Evolutionary conservation across 129 eudicot species (phyloP).

Genomic region (Helianthus tuberosus): DNA sequence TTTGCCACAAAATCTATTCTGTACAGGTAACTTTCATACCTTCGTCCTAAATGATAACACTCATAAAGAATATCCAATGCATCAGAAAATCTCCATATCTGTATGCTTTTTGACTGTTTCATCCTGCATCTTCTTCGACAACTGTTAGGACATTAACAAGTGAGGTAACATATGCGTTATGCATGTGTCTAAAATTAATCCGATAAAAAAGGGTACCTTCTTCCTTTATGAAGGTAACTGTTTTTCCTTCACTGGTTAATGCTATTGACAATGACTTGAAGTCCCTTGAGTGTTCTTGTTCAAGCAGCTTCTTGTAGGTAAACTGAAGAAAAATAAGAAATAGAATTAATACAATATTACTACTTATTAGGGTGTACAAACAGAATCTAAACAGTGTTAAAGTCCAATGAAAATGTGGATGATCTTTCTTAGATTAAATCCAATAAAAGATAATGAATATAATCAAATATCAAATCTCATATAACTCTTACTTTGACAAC

Average conservation of each 20-base stretch:
- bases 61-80: no score
- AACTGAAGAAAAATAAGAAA: not conserved
- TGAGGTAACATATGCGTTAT: not conserved
- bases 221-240: no score
- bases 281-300: no score
- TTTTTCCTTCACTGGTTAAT: no score
- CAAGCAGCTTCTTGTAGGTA: not conserved
- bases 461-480: not conserved
- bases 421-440: not conserved
- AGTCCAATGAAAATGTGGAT: not conserved
- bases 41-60: no score
- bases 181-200: not conserved
- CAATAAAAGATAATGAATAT: not conserved
- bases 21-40: no score
- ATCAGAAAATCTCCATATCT: no score
- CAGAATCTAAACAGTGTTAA: not conserved
- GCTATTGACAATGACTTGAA: no score
- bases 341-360: not conserved
- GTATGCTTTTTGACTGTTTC: not conserved
- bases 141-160: not conserved
- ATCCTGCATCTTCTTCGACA: not conserved
- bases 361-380: not conserved
- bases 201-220: no score
- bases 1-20: no score
- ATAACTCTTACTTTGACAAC: not conserved